A percentile compares a stretch with the other conserved stretches of the same genome.
Conservation (phyloP, 345 rosid genomes). For the Citrus trifoliata region DNA sequence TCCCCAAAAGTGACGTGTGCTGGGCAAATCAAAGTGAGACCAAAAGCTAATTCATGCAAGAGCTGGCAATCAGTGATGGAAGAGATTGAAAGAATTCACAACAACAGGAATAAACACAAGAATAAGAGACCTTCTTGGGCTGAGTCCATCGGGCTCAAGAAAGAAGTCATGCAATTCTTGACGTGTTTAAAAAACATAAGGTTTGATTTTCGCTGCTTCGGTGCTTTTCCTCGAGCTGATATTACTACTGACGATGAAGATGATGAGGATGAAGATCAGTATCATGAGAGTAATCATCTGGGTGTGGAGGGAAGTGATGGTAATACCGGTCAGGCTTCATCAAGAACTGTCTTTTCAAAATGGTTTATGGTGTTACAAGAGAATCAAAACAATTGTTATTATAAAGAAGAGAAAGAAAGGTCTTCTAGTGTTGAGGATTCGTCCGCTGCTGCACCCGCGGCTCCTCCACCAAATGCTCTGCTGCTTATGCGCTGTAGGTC, state of each 20-base stretch:
- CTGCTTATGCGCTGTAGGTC: slow-evolving; percentile 81
- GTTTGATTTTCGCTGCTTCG: slow-evolving; percentile 66
- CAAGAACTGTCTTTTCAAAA: slow-evolving; percentile 64
- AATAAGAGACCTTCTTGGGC: slow-evolving; percentile 36
- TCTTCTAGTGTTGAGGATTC: neutral
- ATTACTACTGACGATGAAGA: slow-evolving; percentile 45
- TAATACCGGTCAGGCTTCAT: slow-evolving; percentile 30
- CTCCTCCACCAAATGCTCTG: slow-evolving; percentile 79
- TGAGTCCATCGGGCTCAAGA: slow-evolving; percentile 64
- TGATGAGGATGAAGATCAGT: slow-evolving; percentile 31
- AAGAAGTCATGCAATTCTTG: slow-evolving; percentile 65
- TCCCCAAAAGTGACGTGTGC: slow-evolving; percentile 93
- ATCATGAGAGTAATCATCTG: slow-evolving; percentile 11
- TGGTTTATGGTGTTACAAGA: slow-evolving; percentile 80
- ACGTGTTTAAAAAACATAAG: slow-evolving; percentile 55
- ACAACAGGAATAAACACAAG: slow-evolving; percentile 28
- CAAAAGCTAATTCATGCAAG: slow-evolving; percentile 53
- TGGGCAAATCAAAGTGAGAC: slow-evolving; percentile 91
- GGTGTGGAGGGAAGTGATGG: slow-evolving; percentile 6
- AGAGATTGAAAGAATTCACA: slow-evolving; percentile 62
- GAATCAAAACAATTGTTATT: slow-evolving; percentile 30
- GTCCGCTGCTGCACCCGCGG: slow-evolving; percentile 27
- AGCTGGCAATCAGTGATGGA: slow-evolving; percentile 83
- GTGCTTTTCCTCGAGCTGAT: slow-evolving; percentile 54
- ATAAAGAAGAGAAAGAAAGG: slow-evolving; percentile 19